Conservation (phyloP, 2,329 filamentous ascomycete species). For the Aspergillus pseudoterreus region DNA sequence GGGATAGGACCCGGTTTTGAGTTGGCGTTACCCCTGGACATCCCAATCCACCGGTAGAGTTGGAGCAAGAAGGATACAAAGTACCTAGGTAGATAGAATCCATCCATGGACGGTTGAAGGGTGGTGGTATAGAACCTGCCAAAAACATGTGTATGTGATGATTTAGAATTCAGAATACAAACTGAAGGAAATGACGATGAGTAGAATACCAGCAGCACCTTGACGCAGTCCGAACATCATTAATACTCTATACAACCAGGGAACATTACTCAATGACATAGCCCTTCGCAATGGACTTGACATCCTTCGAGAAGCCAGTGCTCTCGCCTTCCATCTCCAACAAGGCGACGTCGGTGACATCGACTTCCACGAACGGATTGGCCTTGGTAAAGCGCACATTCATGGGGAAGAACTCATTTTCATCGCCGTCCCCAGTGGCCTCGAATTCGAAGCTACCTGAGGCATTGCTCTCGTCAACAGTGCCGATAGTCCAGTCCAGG, state of each 20-base stretch:
- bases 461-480: constrained; percentile 75
- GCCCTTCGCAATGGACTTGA: constrained; percentile 43
- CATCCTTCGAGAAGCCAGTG: constrained; percentile 43
- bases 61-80: no score
- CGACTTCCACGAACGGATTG: constrained; percentile 83
- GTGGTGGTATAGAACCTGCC: neutral
- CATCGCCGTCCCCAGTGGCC: constrained; percentile 75
- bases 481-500: constrained; percentile 89
- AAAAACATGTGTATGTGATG: neutral
- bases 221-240: constrained; percentile 33
- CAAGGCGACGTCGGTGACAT: constrained; percentile 58
- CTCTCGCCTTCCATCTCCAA: constrained; percentile 44
- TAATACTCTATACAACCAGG: constrained; percentile 33
- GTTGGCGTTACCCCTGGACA: no score
- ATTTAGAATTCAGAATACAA: constrained; percentile 16
- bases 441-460: constrained; percentile 95
- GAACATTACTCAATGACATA: constrained; percentile 42
- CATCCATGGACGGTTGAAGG: neutral
- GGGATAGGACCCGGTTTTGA: no score
- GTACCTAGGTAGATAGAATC: no score
- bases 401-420: constrained; percentile 98
- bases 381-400: constrained; percentile 82
- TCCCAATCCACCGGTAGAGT: no score
- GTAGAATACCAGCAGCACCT: constrained; percentile 12
- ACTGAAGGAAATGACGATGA: constrained; percentile 19